phyloP scores from a whole-genome alignment of 1,284 basidiomycete species.

The Marasmius fiardii region DNA sequence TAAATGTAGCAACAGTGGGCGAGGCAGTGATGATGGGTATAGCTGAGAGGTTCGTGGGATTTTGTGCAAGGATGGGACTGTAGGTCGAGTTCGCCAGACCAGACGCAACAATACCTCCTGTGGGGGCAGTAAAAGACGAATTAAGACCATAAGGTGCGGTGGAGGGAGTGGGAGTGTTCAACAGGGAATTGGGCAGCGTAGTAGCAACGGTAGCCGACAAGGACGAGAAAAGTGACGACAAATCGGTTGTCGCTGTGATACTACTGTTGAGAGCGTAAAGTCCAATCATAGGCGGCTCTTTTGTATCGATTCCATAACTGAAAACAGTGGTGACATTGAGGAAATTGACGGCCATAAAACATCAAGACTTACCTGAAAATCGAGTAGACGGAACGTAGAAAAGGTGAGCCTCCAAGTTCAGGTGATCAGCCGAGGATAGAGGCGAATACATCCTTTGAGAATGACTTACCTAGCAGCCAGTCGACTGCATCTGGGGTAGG shows the following conservation, averaged over 20 bases:
- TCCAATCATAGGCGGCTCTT: constrained; percentile 73
- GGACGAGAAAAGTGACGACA: constrained; percentile 58
- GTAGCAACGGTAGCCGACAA: constrained; percentile 66
- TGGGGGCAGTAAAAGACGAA: constrained; percentile 52
- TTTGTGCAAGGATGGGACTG: constrained; percentile 43
- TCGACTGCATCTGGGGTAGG: constrained; percentile 77
- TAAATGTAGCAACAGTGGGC: constrained; percentile 40
- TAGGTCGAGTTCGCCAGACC: constrained; percentile 72
- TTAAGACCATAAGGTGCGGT: constrained; percentile 73
- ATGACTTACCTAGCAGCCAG: constrained; percentile 73
- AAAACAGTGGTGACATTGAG: constrained; percentile 9
- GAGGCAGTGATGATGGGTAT: constrained; percentile 43
- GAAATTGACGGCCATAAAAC: constrained; percentile 6
- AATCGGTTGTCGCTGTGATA: constrained; percentile 38
- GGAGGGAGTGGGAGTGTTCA: constrained; percentile 63
- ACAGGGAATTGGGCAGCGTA: constrained; percentile 71
- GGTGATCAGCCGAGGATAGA: neutral
- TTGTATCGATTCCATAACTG: constrained; percentile 69
- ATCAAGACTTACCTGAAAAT: constrained; percentile 62
- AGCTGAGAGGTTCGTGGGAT: constrained; percentile 34
- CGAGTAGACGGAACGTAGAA: constrained; percentile 79
- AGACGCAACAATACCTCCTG: constrained; percentile 50
- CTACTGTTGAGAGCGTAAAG: constrained; percentile 56
- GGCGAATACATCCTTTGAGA: neutral
- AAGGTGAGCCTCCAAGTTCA: constrained; percentile 55